These are phyloP conservation scores for Tulasnella sp. DNA, from an alignment of 768 basidiomycete genomes.

Conservation along the genomic window DNA sequence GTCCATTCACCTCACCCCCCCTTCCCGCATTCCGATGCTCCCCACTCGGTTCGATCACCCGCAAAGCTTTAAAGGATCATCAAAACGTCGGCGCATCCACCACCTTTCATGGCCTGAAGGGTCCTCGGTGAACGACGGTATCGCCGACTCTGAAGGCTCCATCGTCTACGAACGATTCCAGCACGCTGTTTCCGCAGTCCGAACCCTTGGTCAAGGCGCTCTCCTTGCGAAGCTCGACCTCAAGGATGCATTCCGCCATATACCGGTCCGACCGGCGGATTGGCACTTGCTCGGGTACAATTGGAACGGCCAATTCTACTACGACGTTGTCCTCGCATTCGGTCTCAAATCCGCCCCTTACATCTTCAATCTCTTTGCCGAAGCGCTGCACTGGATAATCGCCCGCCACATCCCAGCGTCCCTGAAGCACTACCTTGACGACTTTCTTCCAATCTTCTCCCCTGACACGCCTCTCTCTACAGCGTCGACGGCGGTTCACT, in stretches of 20 bases:
- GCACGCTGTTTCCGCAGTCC: not conserved
- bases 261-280: constrained; percentile 24
- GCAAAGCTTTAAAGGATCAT: too few species aligned
- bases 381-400: constrained; percentile 33
- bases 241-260: too few species aligned
- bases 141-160: not conserved
- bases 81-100: too few species aligned
- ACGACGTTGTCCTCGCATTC: constrained; percentile 25
- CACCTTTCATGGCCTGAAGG: not conserved
- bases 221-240: too few species aligned
- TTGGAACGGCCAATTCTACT: constrained; percentile 25
- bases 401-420: constrained; percentile 24
- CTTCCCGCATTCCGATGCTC: constrained; percentile 18
- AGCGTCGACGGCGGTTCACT: constrained; percentile 16
- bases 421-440: constrained; percentile 28
- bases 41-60: constrained; percentile 15
- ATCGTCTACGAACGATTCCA: not conserved
- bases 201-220: not conserved
- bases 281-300: constrained; percentile 28
- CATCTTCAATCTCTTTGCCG: too few species aligned
- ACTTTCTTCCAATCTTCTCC: constrained; percentile 23
- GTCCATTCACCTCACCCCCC: constrained; percentile 18
- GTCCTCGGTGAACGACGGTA: not conserved
- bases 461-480: constrained; percentile 18
- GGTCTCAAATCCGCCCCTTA: constrained; percentile 14